phyloP scores from a whole-genome alignment of 1,284 basidiomycete species.

The Sporisorium exsertum region DNA sequence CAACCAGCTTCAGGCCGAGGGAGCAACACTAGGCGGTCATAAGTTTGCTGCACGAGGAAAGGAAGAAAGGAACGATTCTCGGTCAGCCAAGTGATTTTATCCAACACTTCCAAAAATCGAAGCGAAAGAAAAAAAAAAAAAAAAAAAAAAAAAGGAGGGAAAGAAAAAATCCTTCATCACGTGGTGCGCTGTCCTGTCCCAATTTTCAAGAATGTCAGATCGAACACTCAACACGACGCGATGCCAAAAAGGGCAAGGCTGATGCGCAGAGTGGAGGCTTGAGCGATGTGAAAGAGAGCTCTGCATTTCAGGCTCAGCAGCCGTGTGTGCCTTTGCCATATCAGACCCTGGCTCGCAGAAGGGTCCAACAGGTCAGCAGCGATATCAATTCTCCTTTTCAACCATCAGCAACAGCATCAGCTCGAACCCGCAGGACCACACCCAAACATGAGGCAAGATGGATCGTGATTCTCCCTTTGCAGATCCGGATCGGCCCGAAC shows the following conservation, averaged over 20 bases:
- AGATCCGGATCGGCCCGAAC: conserved; percentile 41
- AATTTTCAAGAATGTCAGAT: conserved; percentile 17
- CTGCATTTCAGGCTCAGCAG: conserved; percentile 2
- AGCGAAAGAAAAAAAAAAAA: neutral
- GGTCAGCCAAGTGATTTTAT: conserved; percentile 1
- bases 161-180: conserved; percentile 20
- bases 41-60: conserved; percentile 56
- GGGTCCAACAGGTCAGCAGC: conserved; percentile 4
- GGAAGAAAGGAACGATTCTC: conserved; percentile 36
- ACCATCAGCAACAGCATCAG: conserved; percentile 6
- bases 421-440: neutral
- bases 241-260: neutral
- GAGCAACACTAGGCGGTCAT: conserved; percentile 56
- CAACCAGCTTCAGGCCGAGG: conserved; percentile 35
- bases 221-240: neutral
- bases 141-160: conserved; percentile 13
- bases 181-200: conserved; percentile 1
- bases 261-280: conserved; percentile 3
- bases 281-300: too few relatives aligned
- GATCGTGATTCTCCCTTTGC: conserved; percentile 47
- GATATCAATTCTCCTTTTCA: neutral
- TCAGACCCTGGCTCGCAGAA: neutral
- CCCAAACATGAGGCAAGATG: conserved; percentile 31
- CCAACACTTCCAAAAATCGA: neutral
- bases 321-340: neutral